These are phyloP conservation scores for Candolleomyces aberdarensis DNA, from an alignment of 768 basidiomycete species.

Conservation along the genomic window DNA sequence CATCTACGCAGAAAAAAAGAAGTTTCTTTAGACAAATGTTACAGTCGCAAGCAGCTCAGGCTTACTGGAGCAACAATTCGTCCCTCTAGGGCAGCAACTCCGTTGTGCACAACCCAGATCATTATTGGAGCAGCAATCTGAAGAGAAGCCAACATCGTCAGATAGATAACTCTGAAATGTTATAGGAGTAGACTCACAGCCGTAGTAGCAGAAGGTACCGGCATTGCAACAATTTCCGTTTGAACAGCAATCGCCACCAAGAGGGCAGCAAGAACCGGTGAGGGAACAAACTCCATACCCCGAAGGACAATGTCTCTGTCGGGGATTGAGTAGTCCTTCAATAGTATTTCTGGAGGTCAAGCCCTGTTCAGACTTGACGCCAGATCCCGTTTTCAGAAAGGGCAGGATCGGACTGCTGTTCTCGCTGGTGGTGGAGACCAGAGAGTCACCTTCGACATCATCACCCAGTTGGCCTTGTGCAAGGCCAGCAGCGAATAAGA, in stretches of 20 bases:
- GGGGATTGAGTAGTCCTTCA: not conserved
- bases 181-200: too few relatives aligned
- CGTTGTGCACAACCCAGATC: too few relatives aligned
- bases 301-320: not conserved
- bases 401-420: not conserved
- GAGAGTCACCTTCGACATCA: too few relatives aligned
- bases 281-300: not conserved
- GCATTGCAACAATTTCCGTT: not conserved
- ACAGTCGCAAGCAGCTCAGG: too few relatives aligned
- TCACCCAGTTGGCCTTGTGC: too few relatives aligned
- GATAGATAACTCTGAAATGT: too few relatives aligned
- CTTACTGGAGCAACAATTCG: too few relatives aligned
- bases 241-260: slow-evolving; percentile 10
- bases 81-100: too few relatives aligned
- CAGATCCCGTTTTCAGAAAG: not conserved
- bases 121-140: too few relatives aligned
- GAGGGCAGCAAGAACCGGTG: slow-evolving; percentile 7
- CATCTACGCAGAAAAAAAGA: not conserved
- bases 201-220: not conserved
- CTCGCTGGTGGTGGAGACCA: too few relatives aligned
- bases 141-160: not conserved
- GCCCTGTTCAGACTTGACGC: not conserved
- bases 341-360: not conserved
- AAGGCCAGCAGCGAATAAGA: too few relatives aligned
- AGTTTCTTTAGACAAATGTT: too few relatives aligned